Evolutionary conservation across 176 grass and related monocot genomes (phyloP), one percentile per base, ranked within the genome.

Genomic region (Cenchrus fungigraminus): DNA sequence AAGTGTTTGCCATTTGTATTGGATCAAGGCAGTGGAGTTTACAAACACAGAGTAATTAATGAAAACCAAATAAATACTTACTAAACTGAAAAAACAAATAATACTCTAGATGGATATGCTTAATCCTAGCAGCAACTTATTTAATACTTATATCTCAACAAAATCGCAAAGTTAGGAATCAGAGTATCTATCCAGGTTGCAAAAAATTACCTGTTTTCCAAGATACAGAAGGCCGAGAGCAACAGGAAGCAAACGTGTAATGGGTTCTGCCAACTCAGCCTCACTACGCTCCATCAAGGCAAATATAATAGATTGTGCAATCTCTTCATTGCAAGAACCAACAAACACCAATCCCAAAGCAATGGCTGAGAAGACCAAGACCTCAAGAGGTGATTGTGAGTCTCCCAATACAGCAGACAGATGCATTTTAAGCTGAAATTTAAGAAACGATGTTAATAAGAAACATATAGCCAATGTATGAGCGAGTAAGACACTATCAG

Each of bases 281-380:
- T 99, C 97, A 82, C 86, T 91, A 11, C 97, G 88, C 16, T 99
- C 94, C 97, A 96, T 99, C 79, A 96, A 91, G 25, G 87, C 87
- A 75, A 96, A 92, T 83, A 99, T 99, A 61, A 99, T 94, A 51
- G 90, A 94, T 46, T 94, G 94, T 64, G 97, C 94, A 86, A 99
- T 99, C 82, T 99, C 97, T 84, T 99, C 97, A 65, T 92, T 99
- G 71, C 97, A 99, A 83, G 97, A 99, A 88, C 97, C 97, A 59
- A 96, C 94, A 82, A 90, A 99, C 34, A 96, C 94, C 61, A 99
- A 89, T 45, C 97, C 94, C 77, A 99, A 83, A 54, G 91, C 82
- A 22, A 99, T 87, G 63, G 97, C 91, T 76, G 97, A 85, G 89
- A 99, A 99, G 4, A 99, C 94, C 52, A 96, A 81, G 60, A 99